phyloP scores from a whole-genome alignment of 108 stramenopile species.

The Nitzschia inconspicua region DNA sequence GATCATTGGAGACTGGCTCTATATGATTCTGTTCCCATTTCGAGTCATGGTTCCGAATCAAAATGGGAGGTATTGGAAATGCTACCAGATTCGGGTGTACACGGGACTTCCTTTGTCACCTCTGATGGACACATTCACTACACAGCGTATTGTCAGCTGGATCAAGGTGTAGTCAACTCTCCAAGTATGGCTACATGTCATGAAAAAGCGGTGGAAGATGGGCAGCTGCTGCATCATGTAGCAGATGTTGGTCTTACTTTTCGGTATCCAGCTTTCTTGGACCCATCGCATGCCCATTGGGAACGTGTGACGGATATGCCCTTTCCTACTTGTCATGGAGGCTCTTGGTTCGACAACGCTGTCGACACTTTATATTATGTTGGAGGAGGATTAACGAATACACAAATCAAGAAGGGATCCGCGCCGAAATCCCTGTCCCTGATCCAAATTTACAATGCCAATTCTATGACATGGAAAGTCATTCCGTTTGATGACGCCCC shows the following conservation, averaged over 20 bases:
- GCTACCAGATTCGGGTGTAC: background rate
- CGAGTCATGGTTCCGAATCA: background rate
- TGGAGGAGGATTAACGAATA: background rate
- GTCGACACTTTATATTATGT: background rate
- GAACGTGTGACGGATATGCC: constrained; percentile 6
- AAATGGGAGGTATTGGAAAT: background rate
- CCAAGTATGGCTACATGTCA: constrained; percentile 7
- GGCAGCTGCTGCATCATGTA: constrained; percentile 7
- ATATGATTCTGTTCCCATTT: background rate
- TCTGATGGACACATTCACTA: constrained; percentile 1
- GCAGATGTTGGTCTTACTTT: background rate
- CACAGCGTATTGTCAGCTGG: constrained; percentile 1
- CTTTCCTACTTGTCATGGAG: constrained; percentile 5
- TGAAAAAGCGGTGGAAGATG: background rate
- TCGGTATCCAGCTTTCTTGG: background rate
- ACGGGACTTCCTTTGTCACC: constrained; percentile 3
- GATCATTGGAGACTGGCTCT: constrained; percentile 1
- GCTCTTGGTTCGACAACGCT: background rate
- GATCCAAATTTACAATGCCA: background rate
- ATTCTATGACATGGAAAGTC: background rate
- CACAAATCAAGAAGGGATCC: background rate
- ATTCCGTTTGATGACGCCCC: background rate
- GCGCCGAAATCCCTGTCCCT: background rate
- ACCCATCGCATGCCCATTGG: background rate
- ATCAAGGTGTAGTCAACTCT: background rate